phyloP scores from a whole-genome alignment of 1,284 basidiomycete species.

The Agroathelia rolfsii region DNA sequence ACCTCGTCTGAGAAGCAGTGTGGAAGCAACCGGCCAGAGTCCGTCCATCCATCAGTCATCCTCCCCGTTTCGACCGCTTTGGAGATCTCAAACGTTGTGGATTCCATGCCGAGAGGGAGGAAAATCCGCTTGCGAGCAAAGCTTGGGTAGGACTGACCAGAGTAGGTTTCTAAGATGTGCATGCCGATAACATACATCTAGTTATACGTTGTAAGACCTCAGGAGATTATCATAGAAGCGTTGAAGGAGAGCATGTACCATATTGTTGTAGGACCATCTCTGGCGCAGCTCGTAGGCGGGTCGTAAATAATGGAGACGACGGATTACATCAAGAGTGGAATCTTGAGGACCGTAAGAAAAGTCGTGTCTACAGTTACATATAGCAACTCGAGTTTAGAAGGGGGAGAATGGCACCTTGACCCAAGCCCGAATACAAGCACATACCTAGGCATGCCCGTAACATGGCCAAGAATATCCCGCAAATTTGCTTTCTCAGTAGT shows the following conservation, averaged over 20 bases:
- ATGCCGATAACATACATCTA: constrained; percentile 27
- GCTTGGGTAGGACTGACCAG: constrained; percentile 21
- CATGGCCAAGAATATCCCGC: constrained; percentile 27
- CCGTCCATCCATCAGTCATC: constrained; percentile 24
- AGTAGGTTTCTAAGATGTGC: constrained; percentile 25
- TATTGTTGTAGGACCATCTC: constrained; percentile 31
- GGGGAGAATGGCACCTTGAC: not conserved
- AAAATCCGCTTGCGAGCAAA: constrained; percentile 24
- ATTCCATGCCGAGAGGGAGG: constrained; percentile 20
- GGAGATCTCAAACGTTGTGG: constrained; percentile 25
- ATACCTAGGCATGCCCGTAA: constrained; percentile 27
- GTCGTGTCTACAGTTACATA: constrained; percentile 31
- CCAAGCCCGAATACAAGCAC: not conserved
- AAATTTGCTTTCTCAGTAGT: constrained; percentile 24
- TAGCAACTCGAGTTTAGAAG: not conserved
- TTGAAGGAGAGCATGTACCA: constrained; percentile 14
- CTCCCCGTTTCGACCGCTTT: constrained; percentile 22
- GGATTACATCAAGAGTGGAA: constrained; percentile 17
- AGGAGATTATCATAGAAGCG: constrained; percentile 1
- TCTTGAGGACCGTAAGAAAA: constrained; percentile 21
- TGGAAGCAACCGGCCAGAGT: constrained; percentile 17
- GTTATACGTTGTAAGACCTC: constrained; percentile 9
- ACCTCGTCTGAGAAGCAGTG: constrained; percentile 17
- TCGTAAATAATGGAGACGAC: constrained; percentile 22
- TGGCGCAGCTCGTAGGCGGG: constrained; percentile 30